Conservation (phyloP, 768 basidiomycete genomes). For the Hemileccinum rubropunctum region DNA sequence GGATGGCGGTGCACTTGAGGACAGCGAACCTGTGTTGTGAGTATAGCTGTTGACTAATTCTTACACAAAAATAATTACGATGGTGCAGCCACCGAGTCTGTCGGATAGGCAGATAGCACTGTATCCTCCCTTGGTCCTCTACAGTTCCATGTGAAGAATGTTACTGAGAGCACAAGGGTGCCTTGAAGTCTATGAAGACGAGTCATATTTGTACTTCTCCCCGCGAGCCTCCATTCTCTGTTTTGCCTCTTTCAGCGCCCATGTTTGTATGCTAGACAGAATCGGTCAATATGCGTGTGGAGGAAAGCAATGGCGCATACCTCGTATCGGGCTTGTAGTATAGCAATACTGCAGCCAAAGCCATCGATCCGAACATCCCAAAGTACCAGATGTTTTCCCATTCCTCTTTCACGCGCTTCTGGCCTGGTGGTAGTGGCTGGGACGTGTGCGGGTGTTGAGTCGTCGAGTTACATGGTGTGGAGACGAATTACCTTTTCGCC, state of each 20-base stretch:
- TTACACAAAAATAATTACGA: background rate
- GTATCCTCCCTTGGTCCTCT: background rate
- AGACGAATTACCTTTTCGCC: constrained; percentile 70
- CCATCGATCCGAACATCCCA: constrained; percentile 90
- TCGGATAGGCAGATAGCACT: background rate
- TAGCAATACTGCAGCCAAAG: constrained; percentile 66
- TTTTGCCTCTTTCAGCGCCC: constrained; percentile 91
- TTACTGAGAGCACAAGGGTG: constrained; percentile 5
- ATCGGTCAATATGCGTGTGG: constrained; percentile 1
- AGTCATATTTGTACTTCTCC: constrained; percentile 82
- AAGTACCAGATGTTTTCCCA: constrained; percentile 92
- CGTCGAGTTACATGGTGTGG: background rate
- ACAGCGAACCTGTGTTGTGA: background rate
- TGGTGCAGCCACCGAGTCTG: too few species aligned
- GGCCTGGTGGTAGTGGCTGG: constrained; percentile 74
- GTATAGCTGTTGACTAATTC: too few species aligned
- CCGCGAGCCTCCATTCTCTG: constrained; percentile 89
- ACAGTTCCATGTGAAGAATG: background rate
- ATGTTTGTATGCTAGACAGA: constrained; percentile 73
- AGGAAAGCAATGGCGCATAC: constrained; percentile 40
- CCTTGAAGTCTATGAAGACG: constrained; percentile 37
- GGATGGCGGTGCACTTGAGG: background rate
- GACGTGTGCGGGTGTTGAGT: constrained; percentile 2
- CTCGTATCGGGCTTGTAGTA: constrained; percentile 95
- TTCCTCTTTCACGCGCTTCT: constrained; percentile 83